These are phyloP conservation scores for Amauroascus niger DNA, from an alignment of 2,329 filamentous ascomycete genomes.

Conservation along the genomic window DNA sequence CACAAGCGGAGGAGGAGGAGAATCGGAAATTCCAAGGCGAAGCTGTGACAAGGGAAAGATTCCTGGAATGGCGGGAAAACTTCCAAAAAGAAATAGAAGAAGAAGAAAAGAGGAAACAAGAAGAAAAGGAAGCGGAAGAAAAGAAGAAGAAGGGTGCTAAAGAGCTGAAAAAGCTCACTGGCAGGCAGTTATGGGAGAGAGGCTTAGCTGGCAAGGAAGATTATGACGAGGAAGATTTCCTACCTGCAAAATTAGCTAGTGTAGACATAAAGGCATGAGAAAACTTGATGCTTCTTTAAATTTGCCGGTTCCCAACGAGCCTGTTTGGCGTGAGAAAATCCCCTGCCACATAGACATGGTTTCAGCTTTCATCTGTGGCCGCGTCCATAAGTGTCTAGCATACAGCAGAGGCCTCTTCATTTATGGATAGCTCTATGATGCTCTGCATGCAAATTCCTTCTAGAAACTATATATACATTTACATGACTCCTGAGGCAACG, in stretches of 20 bases:
- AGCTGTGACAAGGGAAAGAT: conserved; percentile 75
- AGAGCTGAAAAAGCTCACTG: conserved; percentile 56
- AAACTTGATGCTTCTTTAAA: background rate
- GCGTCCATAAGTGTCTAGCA: too few relatives aligned
- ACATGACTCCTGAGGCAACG: too few relatives aligned
- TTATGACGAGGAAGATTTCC: conserved; percentile 54
- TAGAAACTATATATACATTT: too few relatives aligned
- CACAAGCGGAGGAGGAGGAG: conserved; percentile 70
- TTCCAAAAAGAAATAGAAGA: conserved; percentile 79
- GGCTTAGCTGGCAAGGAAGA: conserved; percentile 59
- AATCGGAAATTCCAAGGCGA: conserved; percentile 95
- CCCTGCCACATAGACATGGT: too few relatives aligned
- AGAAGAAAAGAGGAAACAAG: conserved; percentile 54
- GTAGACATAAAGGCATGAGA: conserved; percentile 43
- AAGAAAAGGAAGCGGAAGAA: conserved; percentile 69
- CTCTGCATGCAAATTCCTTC: too few relatives aligned
- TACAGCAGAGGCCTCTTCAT: too few relatives aligned
- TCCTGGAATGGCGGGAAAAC: conserved; percentile 67
- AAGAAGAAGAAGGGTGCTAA: conserved; percentile 70
- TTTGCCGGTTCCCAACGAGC: too few relatives aligned
- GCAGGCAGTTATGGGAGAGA: conserved; percentile 67
- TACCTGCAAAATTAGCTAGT: conserved; percentile 54
- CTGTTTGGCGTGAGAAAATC: too few relatives aligned
- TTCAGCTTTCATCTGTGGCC: too few relatives aligned
- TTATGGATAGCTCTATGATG: too few relatives aligned